phyloP scores from a whole-genome alignment of 2,329 filamentous ascomycete genomes.

The Botrytis cinerea region DNA sequence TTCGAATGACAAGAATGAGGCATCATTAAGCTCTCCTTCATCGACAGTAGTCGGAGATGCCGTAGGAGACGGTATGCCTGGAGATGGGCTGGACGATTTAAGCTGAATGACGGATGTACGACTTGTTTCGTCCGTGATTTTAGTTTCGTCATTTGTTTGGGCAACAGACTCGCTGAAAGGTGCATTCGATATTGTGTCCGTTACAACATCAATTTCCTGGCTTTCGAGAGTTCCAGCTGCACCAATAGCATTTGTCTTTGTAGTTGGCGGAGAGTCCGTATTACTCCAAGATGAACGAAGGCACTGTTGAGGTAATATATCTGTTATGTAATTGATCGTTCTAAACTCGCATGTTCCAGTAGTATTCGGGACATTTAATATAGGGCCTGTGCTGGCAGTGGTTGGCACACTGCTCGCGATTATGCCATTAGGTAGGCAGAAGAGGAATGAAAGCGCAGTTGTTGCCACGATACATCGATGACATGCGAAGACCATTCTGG shows the following conservation, averaged over 20 bases:
- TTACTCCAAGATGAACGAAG: constrained; percentile 39
- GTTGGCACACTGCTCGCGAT: constrained; percentile 33
- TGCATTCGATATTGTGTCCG: neutral
- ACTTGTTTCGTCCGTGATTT: constrained; percentile 16
- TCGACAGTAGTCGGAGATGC: constrained; percentile 31
- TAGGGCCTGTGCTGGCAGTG: constrained; percentile 20
- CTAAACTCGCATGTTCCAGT: constrained; percentile 40
- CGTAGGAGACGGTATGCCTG: constrained; percentile 11
- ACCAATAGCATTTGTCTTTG: neutral
- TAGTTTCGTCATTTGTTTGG: constrained; percentile 13
- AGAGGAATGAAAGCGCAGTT: constrained; percentile 32
- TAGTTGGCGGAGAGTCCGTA: constrained; percentile 28
- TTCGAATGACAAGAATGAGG: constrained; percentile 92
- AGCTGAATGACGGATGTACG: constrained; percentile 10
- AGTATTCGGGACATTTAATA: constrained; percentile 23
- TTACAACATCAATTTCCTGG: neutral
- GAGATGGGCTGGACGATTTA: constrained; percentile 14
- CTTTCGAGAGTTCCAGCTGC: neutral
- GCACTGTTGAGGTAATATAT: constrained; percentile 41
- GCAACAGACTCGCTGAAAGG: constrained; percentile 12
- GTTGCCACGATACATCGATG: constrained; percentile 29
- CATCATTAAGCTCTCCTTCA: constrained; percentile 49
- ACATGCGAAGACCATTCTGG: constrained; percentile 33
- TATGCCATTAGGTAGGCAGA: constrained; percentile 23
- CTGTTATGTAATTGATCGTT: constrained; percentile 44